A percentile compares a stretch with the other conserved stretches of the same genome.
These are phyloP conservation scores for Salix arbutifolia DNA, from an alignment of 345 rosid genomes.

Conservation along the genomic window DNA sequence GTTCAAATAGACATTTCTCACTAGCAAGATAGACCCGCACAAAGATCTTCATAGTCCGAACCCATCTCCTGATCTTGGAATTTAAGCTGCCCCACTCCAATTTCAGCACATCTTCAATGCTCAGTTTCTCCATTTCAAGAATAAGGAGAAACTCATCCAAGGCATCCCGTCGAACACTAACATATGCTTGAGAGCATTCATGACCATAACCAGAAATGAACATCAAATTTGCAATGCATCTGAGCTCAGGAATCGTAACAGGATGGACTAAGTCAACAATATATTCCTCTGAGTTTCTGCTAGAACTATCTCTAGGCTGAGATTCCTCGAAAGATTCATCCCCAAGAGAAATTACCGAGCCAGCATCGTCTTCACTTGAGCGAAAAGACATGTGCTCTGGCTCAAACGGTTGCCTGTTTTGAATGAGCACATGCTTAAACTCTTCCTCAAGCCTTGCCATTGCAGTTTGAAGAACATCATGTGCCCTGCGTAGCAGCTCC, in stretches of 20 bases:
- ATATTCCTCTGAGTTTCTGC: constrained; percentile 52
- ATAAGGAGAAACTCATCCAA: constrained; percentile 69
- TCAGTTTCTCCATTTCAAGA: constrained; percentile 76
- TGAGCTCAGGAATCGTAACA: constrained; percentile 60
- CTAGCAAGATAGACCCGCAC: constrained; percentile 67
- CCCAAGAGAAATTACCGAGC: constrained; percentile 49
- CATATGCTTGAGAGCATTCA: constrained; percentile 72
- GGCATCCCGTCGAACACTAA: constrained; percentile 58
- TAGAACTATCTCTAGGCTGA: constrained; percentile 43
- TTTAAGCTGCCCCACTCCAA: constrained; percentile 73
- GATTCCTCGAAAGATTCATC: constrained; percentile 65
- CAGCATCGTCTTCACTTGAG: constrained; percentile 61
- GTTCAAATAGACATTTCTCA: constrained; percentile 62
- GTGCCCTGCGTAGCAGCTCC: constrained; percentile 50
- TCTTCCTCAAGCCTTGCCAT: constrained; percentile 90
- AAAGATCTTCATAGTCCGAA: constrained; percentile 56
- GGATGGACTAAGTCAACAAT: constrained; percentile 64
- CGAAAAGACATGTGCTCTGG: constrained; percentile 63
- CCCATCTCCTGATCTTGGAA: constrained; percentile 87
- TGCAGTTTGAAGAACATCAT: constrained; percentile 72
- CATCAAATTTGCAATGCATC: constrained; percentile 65
- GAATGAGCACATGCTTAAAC: constrained; percentile 65
- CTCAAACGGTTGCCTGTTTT: constrained; percentile 61
- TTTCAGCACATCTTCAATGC: constrained; percentile 77
- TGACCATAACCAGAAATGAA: constrained; percentile 54